phyloP scores from a whole-genome alignment of 1,284 basidiomycete genomes.

The Ceratobasidium sp. region DNA sequence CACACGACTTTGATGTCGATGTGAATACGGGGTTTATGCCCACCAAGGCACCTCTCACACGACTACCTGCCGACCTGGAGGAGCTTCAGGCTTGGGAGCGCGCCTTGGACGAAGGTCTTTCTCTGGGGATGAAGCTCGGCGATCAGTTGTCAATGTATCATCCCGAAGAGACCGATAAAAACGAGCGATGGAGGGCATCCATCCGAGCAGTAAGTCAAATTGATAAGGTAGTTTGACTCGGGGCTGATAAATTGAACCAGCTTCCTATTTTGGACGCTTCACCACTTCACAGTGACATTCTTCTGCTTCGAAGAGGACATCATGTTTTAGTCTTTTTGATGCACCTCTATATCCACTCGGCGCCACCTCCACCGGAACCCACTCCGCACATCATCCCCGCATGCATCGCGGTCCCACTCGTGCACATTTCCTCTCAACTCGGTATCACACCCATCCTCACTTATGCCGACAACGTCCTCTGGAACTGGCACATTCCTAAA shows the following conservation, averaged over 20 bases:
- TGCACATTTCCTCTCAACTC: constrained; percentile 76
- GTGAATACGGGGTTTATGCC: constrained; percentile 93
- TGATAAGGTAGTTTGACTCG: neutral
- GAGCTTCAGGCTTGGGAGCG: constrained; percentile 78
- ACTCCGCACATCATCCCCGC: constrained; percentile 66
- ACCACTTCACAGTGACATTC: constrained; percentile 64
- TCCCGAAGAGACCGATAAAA: constrained; percentile 55
- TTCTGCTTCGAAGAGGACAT: constrained; percentile 72
- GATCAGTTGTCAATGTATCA: constrained; percentile 56
- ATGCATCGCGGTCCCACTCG: constrained; percentile 77
- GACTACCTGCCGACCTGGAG: constrained; percentile 56
- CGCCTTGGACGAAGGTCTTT: constrained; percentile 55
- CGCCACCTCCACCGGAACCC: constrained; percentile 70
- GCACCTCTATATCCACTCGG: constrained; percentile 65
- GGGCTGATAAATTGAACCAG: constrained; percentile 52
- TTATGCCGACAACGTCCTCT: constrained; percentile 92
- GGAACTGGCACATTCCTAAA: constrained; percentile 76
- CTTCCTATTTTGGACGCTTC: constrained; percentile 67
- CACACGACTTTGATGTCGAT: constrained; percentile 95
- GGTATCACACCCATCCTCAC: constrained; percentile 90
- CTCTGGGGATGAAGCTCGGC: constrained; percentile 63
- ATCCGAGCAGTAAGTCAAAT: constrained; percentile 63
- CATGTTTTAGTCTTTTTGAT: constrained; percentile 61
- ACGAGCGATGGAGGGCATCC: constrained; percentile 66
- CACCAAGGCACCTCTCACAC: constrained; percentile 71